A percentile compares a stretch with the other conserved stretches of the same genome.
Conservation (phyloP, 176 grass and related monocot species). For the Rhipidocladum racemiflorum region DNA sequence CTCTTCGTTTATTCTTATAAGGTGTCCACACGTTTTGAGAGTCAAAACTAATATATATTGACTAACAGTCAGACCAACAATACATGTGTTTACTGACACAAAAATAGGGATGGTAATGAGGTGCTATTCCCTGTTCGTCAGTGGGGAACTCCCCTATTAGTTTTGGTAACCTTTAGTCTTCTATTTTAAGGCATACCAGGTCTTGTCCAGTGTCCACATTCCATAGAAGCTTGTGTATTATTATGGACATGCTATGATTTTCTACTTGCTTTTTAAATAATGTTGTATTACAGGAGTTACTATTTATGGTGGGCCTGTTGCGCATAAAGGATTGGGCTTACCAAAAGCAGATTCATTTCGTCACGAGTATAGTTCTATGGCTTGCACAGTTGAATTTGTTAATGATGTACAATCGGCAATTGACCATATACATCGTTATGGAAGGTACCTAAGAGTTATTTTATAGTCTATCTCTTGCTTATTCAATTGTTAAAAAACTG, state of each 20-base stretch:
- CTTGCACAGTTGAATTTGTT: conserved; percentile 83
- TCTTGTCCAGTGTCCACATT: not conserved
- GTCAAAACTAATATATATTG: not conserved
- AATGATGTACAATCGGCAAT: conserved; percentile 82
- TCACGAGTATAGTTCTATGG: conserved; percentile 85
- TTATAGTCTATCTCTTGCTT: not conserved
- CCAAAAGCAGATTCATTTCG: conserved; percentile 63
- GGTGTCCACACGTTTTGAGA: not conserved
- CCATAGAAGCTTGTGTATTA: not conserved
- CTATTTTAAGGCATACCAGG: conserved; percentile 1
- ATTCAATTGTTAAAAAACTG: not conserved
- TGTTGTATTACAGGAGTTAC: conserved; percentile 56
- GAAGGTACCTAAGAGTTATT: conserved; percentile 57
- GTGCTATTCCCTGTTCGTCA: too few species aligned
- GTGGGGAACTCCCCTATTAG: too few species aligned
- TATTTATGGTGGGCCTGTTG: conserved; percentile 72
- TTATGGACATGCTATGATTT: not conserved
- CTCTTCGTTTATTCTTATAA: not conserved
- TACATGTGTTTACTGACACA: not conserved
- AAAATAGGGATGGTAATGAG: too few species aligned
- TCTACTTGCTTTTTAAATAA: conserved; percentile 2
- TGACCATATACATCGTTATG: conserved; percentile 86
- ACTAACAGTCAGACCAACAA: not conserved
- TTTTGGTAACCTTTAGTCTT: not conserved
- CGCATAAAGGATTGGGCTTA: conserved; percentile 45